Conservation (phyloP, 129 eudicot species). For the Kitagawia praeruptora region DNA sequence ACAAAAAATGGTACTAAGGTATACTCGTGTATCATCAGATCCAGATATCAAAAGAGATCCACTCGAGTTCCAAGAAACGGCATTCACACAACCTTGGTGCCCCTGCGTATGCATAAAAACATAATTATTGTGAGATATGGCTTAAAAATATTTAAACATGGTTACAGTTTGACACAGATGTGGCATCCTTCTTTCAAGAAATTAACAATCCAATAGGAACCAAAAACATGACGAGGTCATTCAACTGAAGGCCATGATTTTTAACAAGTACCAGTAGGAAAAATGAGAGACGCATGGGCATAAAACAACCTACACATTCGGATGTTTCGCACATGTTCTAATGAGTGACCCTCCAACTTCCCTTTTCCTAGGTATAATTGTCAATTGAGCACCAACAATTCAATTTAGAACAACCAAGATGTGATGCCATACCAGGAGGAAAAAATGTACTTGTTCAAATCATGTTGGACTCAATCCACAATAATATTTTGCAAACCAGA, state of each 20-base stretch:
- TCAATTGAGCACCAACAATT: background rate
- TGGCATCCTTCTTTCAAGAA: background rate
- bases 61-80: constrained; percentile 81
- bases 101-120: constrained; percentile 37
- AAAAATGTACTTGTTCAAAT: background rate
- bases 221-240: background rate
- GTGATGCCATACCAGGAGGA: background rate
- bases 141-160: background rate
- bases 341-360: background rate
- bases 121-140: background rate
- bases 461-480: background rate
- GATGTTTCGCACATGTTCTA: background rate
- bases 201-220: background rate
- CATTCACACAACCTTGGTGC: constrained; percentile 84
- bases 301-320: background rate
- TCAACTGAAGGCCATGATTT: background rate
- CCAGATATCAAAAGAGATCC: constrained; percentile 93
- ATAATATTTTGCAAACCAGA: background rate
- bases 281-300: background rate
- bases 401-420: background rate
- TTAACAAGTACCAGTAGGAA: background rate
- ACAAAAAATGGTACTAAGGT: background rate
- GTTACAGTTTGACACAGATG: background rate
- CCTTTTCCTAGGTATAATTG: background rate
- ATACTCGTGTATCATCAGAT: constrained; percentile 85